Percentiles rank a stretch among this genome's conserved stretches.
Conservation (phyloP, 768 basidiomycete species). For the Boletus reticuloceps region DNA sequence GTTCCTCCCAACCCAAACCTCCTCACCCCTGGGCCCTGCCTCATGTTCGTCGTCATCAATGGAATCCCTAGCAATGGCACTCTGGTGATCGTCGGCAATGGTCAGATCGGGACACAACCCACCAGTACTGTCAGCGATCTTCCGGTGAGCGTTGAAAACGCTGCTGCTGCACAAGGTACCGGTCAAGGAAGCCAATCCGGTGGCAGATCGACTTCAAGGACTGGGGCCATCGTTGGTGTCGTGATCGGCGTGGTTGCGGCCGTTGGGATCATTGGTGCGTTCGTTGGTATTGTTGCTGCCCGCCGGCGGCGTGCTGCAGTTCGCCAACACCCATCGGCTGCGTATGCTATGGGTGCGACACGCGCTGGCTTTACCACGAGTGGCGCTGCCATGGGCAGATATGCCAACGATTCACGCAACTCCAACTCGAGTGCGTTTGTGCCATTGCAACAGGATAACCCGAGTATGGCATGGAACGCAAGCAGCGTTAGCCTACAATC, state of each 20-base stretch:
- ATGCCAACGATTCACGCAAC: conserved; percentile 31
- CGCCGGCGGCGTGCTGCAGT: conserved; percentile 48
- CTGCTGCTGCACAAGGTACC: conserved; percentile 39
- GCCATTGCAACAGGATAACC: conserved; percentile 64
- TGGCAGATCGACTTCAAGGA: conserved; percentile 23
- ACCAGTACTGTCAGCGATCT: conserved; percentile 25
- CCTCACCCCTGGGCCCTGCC: conserved; percentile 86
- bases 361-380: conserved; percentile 28
- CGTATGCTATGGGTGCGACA: conserved; percentile 40
- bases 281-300: conserved; percentile 45
- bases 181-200: conserved; percentile 12
- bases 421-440: conserved; percentile 71
- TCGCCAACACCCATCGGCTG: conserved; percentile 29
- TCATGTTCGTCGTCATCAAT: conserved; percentile 79
- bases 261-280: conserved; percentile 30
- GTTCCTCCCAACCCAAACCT: conserved; percentile 82
- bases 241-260: conserved; percentile 31
- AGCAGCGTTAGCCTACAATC: conserved; percentile 47
- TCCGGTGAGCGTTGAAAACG: conserved; percentile 40
- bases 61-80: conserved; percentile 84
- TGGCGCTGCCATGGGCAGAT: conserved; percentile 19
- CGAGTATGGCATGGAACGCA: conserved; percentile 56
- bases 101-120: conserved; percentile 71
- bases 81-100: conserved; percentile 76
- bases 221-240: conserved; percentile 26